These are phyloP conservation scores for Cadophora sp. DNA, from an alignment of 2,329 filamentous ascomycete species.

Conservation along the genomic window DNA sequence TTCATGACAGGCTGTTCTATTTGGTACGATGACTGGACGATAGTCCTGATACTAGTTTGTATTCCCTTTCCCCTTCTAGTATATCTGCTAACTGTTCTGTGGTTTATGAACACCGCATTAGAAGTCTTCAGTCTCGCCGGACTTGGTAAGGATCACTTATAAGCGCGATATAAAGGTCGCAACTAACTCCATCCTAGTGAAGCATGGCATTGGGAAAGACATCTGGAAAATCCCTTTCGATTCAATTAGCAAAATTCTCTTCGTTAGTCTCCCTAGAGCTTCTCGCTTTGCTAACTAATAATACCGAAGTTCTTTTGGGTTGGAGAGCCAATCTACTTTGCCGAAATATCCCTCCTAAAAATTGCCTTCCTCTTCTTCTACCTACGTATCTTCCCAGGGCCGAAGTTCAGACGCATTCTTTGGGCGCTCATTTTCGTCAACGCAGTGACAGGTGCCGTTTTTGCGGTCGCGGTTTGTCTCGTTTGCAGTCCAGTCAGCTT, in stretches of 20 bases:
- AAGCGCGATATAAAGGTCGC: too few species aligned
- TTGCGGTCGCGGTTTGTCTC: conserved; percentile 49
- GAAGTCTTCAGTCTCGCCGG: too few species aligned
- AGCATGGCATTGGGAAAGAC: not conserved
- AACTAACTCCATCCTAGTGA: too few species aligned
- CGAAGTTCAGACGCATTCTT: conserved; percentile 48
- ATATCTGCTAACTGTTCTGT: too few species aligned
- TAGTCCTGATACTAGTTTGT: too few species aligned
- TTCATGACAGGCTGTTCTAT: too few species aligned
- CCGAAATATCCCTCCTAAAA: conserved; percentile 55
- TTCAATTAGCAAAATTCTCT: not conserved
- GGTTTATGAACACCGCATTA: too few species aligned
- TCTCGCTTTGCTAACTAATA: not conserved
- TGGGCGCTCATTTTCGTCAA: conserved; percentile 52
- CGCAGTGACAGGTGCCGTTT: conserved; percentile 47
- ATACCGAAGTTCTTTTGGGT: conserved; percentile 46
- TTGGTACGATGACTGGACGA: too few species aligned
- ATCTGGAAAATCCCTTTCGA: not conserved
- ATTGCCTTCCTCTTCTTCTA: conserved; percentile 61
- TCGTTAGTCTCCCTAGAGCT: not conserved
- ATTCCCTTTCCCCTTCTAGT: too few species aligned
- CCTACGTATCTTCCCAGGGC: conserved; percentile 57
- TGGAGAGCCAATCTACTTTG: conserved; percentile 54
- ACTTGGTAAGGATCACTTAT: too few species aligned
- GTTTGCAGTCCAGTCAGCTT: conserved; percentile 58